A percentile compares a stretch with the other conserved stretches of the same genome.
These are phyloP conservation scores for Diutina mesorugosa DNA, from an alignment of 1,139 yeast species.

Conservation along the genomic window DNA sequence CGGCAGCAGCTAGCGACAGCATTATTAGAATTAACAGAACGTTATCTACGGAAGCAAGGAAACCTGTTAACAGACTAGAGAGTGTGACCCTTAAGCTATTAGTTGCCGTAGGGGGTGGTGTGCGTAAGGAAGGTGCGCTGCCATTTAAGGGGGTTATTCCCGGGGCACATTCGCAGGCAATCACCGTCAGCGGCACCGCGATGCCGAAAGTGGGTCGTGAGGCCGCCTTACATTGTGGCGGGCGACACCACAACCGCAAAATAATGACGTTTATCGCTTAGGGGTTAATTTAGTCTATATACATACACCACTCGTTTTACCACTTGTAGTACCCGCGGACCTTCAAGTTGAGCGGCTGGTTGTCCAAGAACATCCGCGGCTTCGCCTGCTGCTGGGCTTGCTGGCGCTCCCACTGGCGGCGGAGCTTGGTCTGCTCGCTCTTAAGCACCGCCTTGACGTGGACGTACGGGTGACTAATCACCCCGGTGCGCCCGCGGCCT, in stretches of 20 bases:
- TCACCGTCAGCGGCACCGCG: background rate
- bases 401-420: constrained; percentile 48
- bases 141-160: background rate
- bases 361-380: constrained; percentile 34
- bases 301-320: constrained; percentile 9
- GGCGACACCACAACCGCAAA: background rate
- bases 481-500: constrained; percentile 86
- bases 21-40: no score
- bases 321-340: constrained; percentile 32
- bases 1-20: no score
- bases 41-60: no score
- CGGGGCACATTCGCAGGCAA: background rate
- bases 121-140: background rate
- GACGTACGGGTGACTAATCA: constrained; percentile 61
- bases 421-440: constrained; percentile 44
- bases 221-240: background rate
- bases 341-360: constrained; percentile 32
- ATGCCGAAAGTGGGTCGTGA: no score
- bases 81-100: no score
- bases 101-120: no score
- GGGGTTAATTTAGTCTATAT: background rate
- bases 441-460: constrained; percentile 74
- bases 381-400: constrained; percentile 23
- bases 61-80: no score
- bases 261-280: background rate